phyloP scores from a whole-genome alignment of 768 basidiomycete species.

The Chalciporus pseudorubinellus region DNA sequence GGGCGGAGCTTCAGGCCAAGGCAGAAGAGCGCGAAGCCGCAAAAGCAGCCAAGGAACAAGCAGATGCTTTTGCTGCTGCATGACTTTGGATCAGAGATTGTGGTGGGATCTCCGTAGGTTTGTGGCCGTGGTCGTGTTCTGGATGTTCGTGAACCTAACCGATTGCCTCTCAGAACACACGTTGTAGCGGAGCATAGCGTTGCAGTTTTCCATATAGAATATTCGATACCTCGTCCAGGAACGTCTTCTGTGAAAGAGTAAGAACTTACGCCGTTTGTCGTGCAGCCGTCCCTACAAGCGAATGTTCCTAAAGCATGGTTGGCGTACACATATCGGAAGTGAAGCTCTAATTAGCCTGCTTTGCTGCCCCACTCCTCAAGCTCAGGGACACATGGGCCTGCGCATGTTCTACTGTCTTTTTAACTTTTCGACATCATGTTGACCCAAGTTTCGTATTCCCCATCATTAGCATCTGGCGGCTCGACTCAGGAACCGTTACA shows the following conservation, averaged over 20 bases:
- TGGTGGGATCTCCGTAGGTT: constrained; percentile 20
- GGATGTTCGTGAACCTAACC: constrained; percentile 7
- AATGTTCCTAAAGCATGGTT: neutral
- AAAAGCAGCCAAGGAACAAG: constrained; percentile 23
- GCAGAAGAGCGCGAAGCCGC: constrained; percentile 25
- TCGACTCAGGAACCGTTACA: neutral
- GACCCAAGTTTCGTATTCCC: too few relatives aligned
- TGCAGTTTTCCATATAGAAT: constrained; percentile 19
- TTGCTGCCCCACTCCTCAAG: too few relatives aligned
- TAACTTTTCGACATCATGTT: too few relatives aligned
- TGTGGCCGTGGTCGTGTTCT: constrained; percentile 5
- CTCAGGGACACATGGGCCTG: too few relatives aligned
- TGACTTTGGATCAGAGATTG: constrained; percentile 13
- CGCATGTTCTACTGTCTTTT: too few relatives aligned
- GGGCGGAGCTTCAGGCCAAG: constrained; percentile 55
- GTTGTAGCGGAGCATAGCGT: constrained; percentile 7
- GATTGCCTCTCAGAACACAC: constrained; percentile 5
- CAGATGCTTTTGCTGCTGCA: constrained; percentile 24
- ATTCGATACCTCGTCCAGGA: constrained; percentile 8
- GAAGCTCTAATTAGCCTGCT: too few relatives aligned
- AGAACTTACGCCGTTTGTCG: neutral
- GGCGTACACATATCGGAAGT: too few relatives aligned
- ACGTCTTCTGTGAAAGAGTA: neutral
- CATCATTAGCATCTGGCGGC: neutral
- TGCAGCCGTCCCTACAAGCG: neutral